Percentiles rank a stretch among this genome's conserved stretches.
phyloP scores from a whole-genome alignment of 352 stramenopile species.

The Ochromonadaceae sp. region DNA sequence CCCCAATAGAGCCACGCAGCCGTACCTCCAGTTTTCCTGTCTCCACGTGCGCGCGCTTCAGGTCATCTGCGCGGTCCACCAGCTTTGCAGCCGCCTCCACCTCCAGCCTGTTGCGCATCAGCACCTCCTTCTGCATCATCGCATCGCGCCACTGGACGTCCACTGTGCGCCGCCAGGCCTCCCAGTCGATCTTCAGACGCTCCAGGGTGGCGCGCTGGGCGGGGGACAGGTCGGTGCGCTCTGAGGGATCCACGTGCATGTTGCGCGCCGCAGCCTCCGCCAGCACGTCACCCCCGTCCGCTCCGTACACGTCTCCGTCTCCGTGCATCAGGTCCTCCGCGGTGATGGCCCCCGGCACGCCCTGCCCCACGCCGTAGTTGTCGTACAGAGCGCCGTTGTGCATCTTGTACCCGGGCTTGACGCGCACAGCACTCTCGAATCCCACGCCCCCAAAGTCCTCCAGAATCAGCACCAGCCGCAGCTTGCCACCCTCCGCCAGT shows the following conservation, averaged over 20 bases:
- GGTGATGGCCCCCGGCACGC: too few species aligned
- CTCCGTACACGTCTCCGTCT: not conserved
- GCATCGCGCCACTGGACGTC: conserved; percentile 2
- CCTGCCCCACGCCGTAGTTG: too few species aligned
- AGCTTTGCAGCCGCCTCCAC: not conserved
- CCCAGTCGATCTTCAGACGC: too few species aligned
- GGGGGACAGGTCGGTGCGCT: too few species aligned
- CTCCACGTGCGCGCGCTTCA: conserved; percentile 5
- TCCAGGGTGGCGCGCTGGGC: too few species aligned
- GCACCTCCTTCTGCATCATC: not conserved
- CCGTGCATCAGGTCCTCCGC: not conserved
- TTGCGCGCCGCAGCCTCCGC: too few species aligned
- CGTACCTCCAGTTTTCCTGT: not conserved
- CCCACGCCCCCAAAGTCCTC: conserved; percentile 13
- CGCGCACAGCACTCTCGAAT: not conserved
- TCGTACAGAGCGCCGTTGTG: conserved; percentile 10
- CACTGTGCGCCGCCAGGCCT: not conserved
- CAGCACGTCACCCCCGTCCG: not conserved
- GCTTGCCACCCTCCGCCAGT: not conserved
- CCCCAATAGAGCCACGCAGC: not conserved
- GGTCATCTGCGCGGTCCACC: not conserved
- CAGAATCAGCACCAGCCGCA: conserved; percentile 2
- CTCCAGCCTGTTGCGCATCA: not conserved
- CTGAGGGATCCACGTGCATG: too few species aligned
- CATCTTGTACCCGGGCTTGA: conserved; percentile 6